A percentile compares a stretch with the other conserved stretches of the same genome.
Conservation (phyloP, 2,329 filamentous ascomycete genomes). For the Neophaeococcomyces mojaviensis region DNA sequence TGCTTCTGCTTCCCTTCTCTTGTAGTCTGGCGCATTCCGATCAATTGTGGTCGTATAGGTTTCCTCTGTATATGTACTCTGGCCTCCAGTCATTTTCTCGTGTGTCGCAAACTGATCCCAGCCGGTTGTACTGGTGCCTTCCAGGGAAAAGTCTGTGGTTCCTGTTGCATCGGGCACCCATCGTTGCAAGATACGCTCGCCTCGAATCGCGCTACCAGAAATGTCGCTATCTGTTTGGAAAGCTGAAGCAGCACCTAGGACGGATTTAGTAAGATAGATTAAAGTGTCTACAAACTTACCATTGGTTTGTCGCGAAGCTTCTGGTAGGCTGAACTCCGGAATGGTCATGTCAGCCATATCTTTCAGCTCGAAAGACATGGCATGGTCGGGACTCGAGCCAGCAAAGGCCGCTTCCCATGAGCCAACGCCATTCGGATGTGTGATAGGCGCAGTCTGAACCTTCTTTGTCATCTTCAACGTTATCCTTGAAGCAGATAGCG, state of each 20-base stretch:
- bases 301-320: slow-evolving; percentile 49
- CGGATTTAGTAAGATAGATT: slow-evolving; percentile 8
- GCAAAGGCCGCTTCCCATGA: slow-evolving; percentile 33
- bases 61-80: slow-evolving; percentile 86
- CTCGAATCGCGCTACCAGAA: slow-evolving; percentile 61
- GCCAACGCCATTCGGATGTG: slow-evolving; percentile 36
- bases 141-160: slow-evolving; percentile 63
- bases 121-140: slow-evolving; percentile 45
- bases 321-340: slow-evolving; percentile 45
- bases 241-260: slow-evolving; percentile 54
- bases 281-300: slow-evolving; percentile 37
- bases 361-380: slow-evolving; percentile 55
- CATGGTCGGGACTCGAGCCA: slow-evolving; percentile 38
- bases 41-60: slow-evolving; percentile 91
- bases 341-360: slow-evolving; percentile 53
- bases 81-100: slow-evolving; percentile 76
- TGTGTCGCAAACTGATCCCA: slow-evolving; percentile 97
- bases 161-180: slow-evolving; percentile 67
- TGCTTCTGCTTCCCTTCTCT: slow-evolving; percentile 67
- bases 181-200: slow-evolving; percentile 68
- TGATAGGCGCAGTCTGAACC: slow-evolving; percentile 31
- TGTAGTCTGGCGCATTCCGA: slow-evolving; percentile 73
- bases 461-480: slow-evolving; percentile 60
- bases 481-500: slow-evolving; percentile 47
- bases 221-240: slow-evolving; percentile 90